Evolutionary conservation across 305 asterid species (phyloP).

Genomic region (Fraxinus floribunda): DNA sequence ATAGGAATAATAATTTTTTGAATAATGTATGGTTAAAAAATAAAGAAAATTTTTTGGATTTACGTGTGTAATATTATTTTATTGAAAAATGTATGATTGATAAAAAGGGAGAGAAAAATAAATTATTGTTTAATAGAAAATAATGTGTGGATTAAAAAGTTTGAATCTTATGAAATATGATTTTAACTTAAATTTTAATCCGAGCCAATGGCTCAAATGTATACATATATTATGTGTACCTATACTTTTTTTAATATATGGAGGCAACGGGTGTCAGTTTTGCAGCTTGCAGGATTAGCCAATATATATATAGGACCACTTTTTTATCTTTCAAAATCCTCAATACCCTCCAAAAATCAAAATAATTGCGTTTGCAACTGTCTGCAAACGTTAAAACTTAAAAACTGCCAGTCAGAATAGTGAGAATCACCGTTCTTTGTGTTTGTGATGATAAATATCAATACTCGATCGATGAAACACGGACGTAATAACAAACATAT

Average conservation of each 20-base stretch:
- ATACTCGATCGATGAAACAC: not conserved
- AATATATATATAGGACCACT: not conserved
- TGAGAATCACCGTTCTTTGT: not conserved
- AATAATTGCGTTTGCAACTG: not conserved
- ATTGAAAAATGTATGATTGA: too few species aligned
- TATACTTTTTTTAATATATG: not conserved
- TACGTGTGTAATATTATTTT: too few species aligned
- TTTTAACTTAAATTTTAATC: not conserved
- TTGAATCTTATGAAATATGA: not conserved
- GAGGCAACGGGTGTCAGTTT: constrained; percentile 26
- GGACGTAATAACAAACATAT: not conserved
- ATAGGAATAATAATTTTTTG: too few species aligned
- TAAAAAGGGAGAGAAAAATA: too few species aligned
- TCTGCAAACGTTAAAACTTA: not conserved
- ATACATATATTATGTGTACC: not conserved
- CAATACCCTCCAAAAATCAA: not conserved
- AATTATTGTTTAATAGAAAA: too few species aligned
- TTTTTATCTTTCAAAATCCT: not conserved
- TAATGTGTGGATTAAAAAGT: not conserved
- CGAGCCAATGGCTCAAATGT: not conserved
- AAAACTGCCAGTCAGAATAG: not conserved
- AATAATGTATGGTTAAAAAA: too few species aligned
- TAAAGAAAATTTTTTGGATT: too few species aligned
- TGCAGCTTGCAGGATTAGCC: constrained; percentile 24
- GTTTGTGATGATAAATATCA: not conserved